Evolutionary conservation across 306 rosid species (phyloP).

Genomic region (Acacia melanoxylon): DNA sequence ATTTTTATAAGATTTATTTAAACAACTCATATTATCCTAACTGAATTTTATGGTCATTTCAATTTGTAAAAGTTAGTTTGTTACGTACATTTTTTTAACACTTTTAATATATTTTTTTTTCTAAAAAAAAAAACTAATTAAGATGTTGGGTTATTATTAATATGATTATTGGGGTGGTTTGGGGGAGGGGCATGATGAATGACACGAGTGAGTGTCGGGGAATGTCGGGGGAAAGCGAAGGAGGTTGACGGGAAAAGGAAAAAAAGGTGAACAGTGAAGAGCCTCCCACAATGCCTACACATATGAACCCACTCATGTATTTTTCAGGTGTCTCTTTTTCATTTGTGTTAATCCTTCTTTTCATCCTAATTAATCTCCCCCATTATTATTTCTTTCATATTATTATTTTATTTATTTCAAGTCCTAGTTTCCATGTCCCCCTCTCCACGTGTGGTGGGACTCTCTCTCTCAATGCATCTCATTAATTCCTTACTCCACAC

Average conservation of each 20-base stretch:
- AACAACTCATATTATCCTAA: no score
- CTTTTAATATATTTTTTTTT: no score
- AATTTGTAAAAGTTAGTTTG: no score
- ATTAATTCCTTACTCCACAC: conserved; percentile 10
- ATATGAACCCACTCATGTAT: not conserved
- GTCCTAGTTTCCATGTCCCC: conserved; percentile 23
- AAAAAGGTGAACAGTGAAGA: conserved; percentile 35
- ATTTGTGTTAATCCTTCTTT: not conserved
- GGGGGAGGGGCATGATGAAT: conserved; percentile 21
- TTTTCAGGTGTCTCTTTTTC: conserved; percentile 19
- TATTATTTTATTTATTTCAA: not conserved
- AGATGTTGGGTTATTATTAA: not conserved
- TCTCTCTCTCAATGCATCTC: not conserved
- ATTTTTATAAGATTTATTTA: no score
- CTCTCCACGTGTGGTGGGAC: conserved; percentile 30
- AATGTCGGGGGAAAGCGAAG: conserved; percentile 26
- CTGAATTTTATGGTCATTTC: no score
- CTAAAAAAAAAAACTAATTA: no score
- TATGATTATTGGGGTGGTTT: not conserved
- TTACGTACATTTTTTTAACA: no score
- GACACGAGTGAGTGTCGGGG: conserved; percentile 40
- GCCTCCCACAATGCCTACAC: conserved; percentile 20
- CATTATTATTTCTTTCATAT: not conserved
- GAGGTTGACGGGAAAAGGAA: conserved; percentile 33
- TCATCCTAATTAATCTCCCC: not conserved